A percentile compares a stretch with the other conserved stretches of the same genome.
Conservation (phyloP, 352 stramenopile species). For the Globisporangium takayamanum region DNA sequence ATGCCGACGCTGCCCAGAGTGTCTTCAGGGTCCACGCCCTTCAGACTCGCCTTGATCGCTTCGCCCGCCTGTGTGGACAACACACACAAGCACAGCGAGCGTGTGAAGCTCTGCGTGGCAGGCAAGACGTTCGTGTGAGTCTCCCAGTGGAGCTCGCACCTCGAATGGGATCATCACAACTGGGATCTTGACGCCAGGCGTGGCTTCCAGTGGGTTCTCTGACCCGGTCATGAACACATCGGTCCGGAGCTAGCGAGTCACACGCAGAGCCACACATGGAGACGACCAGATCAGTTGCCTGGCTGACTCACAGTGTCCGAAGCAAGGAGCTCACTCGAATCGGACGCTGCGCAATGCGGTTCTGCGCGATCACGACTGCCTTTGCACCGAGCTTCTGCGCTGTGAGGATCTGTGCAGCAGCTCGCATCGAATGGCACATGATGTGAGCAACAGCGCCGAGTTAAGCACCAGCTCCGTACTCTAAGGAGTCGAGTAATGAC, state of each 20-base stretch:
- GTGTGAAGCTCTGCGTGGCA: not conserved
- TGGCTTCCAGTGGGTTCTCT: conserved; percentile 28
- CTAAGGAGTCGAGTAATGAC: no score
- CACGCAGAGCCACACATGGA: not conserved
- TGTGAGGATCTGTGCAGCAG: conserved; percentile 32
- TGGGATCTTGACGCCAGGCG: conserved; percentile 52
- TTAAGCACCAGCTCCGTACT: no score
- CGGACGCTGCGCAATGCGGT: conserved; percentile 40
- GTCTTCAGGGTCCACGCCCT: conserved; percentile 39
- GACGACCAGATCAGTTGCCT: no score
- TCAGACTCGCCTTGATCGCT: conserved; percentile 36
- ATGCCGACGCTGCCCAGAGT: conserved; percentile 37
- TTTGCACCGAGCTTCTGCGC: conserved; percentile 61
- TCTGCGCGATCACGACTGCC: conserved; percentile 58
- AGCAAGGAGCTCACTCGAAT: conserved; percentile 22
- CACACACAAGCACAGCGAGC: not conserved
- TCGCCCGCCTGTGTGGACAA: conserved; percentile 21
- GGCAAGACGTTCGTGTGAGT: not conserved
- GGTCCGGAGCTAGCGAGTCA: conserved; percentile 30
- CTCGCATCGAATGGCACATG: not conserved
- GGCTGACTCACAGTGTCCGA: not conserved
- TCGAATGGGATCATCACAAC: conserved; percentile 53
- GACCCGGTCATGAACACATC: conserved; percentile 30
- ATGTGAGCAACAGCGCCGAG: no score
- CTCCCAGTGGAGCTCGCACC: conserved; percentile 10